Base-by-base conservation (phyloP, 208 protist genomes). In the Acanthamoeba sp. region DNA sequence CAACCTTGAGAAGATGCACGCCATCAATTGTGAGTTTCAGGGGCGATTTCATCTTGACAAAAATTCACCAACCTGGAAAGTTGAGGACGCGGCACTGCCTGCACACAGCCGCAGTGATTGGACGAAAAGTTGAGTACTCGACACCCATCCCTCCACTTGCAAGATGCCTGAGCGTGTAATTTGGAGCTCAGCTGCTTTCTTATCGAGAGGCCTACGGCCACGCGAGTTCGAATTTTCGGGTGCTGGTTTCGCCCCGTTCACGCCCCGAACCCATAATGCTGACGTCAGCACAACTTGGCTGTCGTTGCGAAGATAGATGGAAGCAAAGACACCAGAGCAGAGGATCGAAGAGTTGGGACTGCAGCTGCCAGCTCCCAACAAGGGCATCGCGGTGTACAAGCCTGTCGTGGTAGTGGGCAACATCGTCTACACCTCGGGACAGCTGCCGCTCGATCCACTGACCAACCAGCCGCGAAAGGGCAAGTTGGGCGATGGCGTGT, bases 371-470 rank as follows among this genome's bases (percentile, higher is more conserved):
- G 9, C 1, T 12, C 36, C 76, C 76, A 85, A 52, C 42, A 59
- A 59, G 38, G 76, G 76, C 42, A 48, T 85, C 29, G 64, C 64
- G 12, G 64, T 73, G 7, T 85, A 85, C 76, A 57, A 59, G 38
- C 76, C 76, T 10, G 76, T 85, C 22, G 45, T 57, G 38, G 76
- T 85, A 4, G 76, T 85, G 76, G 76, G 76, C 27, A 85, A 85
- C 76, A 40, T 85, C 9, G 76, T 20, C 12, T 85, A 85, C 76
- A 85, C 76, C 76, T 85, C 76, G 38, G 76, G 76, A 12, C 76
- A 85, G 36, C 22, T 85, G 9, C 45, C 45, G 9, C 18, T 85
- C 24, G 38, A 48, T 85, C 45, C 76, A 2, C 5, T 55, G 9
- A 48, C 76, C 9, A 73, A 40, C 29, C 64, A 73, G 64, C 64